phyloP scores from a whole-genome alignment of 2,329 filamentous ascomycete genomes.

The Hypoxylon rubiginosum region DNA sequence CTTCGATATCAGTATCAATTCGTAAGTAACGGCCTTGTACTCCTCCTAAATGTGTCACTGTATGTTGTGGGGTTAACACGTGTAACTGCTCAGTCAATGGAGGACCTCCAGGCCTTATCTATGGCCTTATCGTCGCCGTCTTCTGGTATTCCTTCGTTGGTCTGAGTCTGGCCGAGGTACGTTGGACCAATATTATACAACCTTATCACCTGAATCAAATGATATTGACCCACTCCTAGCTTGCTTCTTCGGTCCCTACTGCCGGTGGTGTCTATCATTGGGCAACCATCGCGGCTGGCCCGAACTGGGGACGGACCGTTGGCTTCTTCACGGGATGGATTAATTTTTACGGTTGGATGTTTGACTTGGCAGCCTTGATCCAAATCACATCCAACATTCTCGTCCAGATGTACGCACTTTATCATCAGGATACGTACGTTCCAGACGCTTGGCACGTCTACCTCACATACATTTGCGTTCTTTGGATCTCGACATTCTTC shows the following conservation, averaged over 20 bases:
- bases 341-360: constrained; percentile 73
- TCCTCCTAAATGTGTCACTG: constrained; percentile 9
- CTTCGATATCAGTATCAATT: constrained; percentile 69
- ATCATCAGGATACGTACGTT: constrained; percentile 65
- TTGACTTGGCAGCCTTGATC: constrained; percentile 70
- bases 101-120: constrained; percentile 59
- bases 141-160: constrained; percentile 61
- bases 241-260: constrained; percentile 72
- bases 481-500: constrained; percentile 65
- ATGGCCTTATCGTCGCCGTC: constrained; percentile 58
- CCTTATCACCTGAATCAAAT: neutral
- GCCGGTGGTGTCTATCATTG: constrained; percentile 72
- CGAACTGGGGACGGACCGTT: constrained; percentile 65
- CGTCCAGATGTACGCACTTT: constrained; percentile 72
- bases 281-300: constrained; percentile 70
- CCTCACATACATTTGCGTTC: constrained; percentile 67
- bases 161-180: constrained; percentile 58
- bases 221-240: constrained; percentile 51
- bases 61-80: constrained; percentile 6
- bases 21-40: constrained; percentile 49
- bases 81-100: constrained; percentile 53
- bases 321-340: constrained; percentile 63
- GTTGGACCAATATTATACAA: constrained; percentile 1
- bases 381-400: constrained; percentile 71
- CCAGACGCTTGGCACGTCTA: constrained; percentile 71